Base-by-base conservation (phyloP, 768 basidiomycete genomes). In the button mushroom (Agaricus bisporus) region DNA sequence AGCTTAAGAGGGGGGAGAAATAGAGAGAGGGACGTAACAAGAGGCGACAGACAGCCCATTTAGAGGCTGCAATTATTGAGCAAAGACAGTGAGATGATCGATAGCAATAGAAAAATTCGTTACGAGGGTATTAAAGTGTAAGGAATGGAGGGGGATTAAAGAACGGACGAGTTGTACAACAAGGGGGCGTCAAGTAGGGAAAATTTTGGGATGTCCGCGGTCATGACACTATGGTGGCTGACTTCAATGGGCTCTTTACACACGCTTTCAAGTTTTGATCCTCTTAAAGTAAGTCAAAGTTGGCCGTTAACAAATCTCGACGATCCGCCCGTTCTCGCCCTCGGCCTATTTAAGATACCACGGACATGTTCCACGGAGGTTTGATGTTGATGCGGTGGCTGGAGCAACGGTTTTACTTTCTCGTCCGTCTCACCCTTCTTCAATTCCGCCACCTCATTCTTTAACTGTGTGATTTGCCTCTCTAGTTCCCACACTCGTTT, bases 401-500 rank as follows among this genome's bases (percentile, higher is more conserved):
- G 41, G 20, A 50, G 14, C 20, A 20, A 20, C 17, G 29, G 11
- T 39, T 37, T 63, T 20, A 61, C 64, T 45, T 70, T 70, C 6
- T 59, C 63, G 11, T 58, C 56, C 14, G 59, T 64, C 44, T 75
- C 8, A 9, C 58, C 35, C 48, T 62, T 35, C 48, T 62, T 80
- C 39, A 83, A 67, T 22, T 74, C 77, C 32, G 85, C 82, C 32
- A 91, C 64, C 64, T 91, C 86, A 17, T 77, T 73, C 58, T 86
- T 83, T 54, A 92, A 70, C 63, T 85, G 83, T 45, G 79, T 78
- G 42, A 91, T 78, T 63, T 87, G 85, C 11, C 79, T 78, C 62
- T 87, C 87, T 48, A 91, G 69, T 61, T 90, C 88, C 83, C 78
- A 82, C 48, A 89, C 77, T 55, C 86, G 83, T 54, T 73, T 78